These are phyloP conservation scores for Stipa capillata DNA, from an alignment of 176 grass and related monocot genomes.

Conservation along the genomic window DNA sequence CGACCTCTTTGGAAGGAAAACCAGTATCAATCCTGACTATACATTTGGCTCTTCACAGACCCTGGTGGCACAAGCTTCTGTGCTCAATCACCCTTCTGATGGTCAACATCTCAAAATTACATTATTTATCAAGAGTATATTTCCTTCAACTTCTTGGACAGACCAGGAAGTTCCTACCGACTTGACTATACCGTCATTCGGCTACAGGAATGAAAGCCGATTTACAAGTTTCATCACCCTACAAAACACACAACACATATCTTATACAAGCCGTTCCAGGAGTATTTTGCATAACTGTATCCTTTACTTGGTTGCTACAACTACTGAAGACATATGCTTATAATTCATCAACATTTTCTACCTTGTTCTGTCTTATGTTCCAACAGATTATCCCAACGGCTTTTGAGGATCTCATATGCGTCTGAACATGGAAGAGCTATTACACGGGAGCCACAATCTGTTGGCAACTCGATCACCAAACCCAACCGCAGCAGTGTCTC, in stretches of 20 bases:
- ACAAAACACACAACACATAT: too few relatives aligned
- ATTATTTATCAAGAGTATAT: too few relatives aligned
- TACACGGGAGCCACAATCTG: slow-evolving; percentile 8
- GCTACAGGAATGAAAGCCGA: too few relatives aligned
- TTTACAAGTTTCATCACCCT: too few relatives aligned
- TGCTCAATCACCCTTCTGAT: neutral
- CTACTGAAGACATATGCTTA: neutral
- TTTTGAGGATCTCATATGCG: slow-evolving; percentile 45
- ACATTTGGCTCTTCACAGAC: neutral
- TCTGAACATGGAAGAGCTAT: slow-evolving; percentile 45
- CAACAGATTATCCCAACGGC: slow-evolving; percentile 53
- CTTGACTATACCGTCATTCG: too few relatives aligned
- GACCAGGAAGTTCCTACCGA: too few relatives aligned
- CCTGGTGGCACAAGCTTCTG: neutral
- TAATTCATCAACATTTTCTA: neutral
- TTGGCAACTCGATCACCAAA: slow-evolving; percentile 45
- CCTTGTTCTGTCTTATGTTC: slow-evolving; percentile 34
- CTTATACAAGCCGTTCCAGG: neutral
- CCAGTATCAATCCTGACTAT: neutral
- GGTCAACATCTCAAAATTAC: neutral
- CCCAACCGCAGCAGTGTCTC: slow-evolving; percentile 62
- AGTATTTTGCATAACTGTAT: neutral
- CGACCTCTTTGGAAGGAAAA: neutral
- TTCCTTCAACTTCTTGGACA: neutral
- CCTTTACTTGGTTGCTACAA: neutral